These are phyloP conservation scores for Verticillium zaregamsianum DNA, from an alignment of 2,329 filamentous ascomycete genomes.

Conservation along the genomic window DNA sequence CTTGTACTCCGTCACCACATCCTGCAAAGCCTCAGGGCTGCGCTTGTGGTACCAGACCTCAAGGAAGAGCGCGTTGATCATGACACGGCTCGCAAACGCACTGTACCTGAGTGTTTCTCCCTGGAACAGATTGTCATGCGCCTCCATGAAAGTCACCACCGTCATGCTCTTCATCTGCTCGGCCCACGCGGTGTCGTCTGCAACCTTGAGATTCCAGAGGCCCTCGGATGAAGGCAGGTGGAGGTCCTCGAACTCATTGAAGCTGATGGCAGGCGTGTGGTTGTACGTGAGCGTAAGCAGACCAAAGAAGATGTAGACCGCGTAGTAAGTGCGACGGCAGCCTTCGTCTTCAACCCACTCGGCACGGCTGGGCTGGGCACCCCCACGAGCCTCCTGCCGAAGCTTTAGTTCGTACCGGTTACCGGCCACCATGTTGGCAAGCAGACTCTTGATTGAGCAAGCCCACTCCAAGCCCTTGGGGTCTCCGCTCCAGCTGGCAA, in stretches of 20 bases:
- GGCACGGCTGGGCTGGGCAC: conserved; percentile 67
- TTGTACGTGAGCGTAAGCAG: conserved; percentile 94
- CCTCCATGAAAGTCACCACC: conserved; percentile 84
- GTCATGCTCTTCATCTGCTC: conserved; percentile 69
- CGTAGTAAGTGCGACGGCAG: conserved; percentile 93
- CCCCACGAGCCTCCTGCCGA: conserved; percentile 81
- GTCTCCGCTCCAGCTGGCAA: conserved; percentile 98
- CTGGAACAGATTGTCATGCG: conserved; percentile 93
- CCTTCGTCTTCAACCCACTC: conserved; percentile 98
- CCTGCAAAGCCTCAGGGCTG: conserved; percentile 93
- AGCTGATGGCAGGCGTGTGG: conserved; percentile 95
- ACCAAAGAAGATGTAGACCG: conserved; percentile 98
- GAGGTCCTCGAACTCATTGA: conserved; percentile 94
- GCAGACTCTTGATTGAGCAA: conserved; percentile 95
- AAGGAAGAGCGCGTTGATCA: conserved; percentile 98
- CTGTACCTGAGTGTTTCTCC: conserved; percentile 89
- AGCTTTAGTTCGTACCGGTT: conserved; percentile 96
- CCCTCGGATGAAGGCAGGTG: conserved; percentile 91
- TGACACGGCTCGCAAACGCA: conserved; percentile 92
- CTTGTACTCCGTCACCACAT: conserved; percentile 98
- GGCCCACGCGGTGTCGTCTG: conserved; percentile 78
- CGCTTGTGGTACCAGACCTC: conserved; percentile 99
- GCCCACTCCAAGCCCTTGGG: conserved; percentile 98
- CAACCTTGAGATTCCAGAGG: conserved; percentile 81
- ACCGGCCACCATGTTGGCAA: conserved; percentile 97